Evolutionary conservation across 495 filamentous ascomycete species (phyloP), one percentile per base, ranked within the genome.

Genomic region (Tuber aestivum): DNA sequence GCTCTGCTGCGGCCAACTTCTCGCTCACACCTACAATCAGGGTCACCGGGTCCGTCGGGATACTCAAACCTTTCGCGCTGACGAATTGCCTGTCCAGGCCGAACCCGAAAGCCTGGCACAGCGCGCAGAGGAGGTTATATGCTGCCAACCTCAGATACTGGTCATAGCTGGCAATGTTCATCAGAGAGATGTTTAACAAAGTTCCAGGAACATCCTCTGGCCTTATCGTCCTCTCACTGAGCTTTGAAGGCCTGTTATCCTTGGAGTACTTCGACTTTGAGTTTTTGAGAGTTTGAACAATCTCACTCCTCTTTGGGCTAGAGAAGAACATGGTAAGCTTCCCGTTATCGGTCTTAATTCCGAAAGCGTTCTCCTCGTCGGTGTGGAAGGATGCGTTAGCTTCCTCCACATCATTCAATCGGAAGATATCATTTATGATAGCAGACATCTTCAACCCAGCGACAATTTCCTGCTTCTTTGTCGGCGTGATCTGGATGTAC

Each of bases 181-280:
- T 90, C 21, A 91, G 81, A 16, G 89, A 89, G 23, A 91, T 86
- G 77, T 91, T 91, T 35, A 91, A 81, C 41, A 91, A 83, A 35
- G 89, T 91, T 21, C 89, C 90, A 5, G 90, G 90, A 7, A 91
- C 90, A 83, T 91, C 90, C 82, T 91, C 89, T 41, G 90, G 90
- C 35, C 88, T 85, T 70, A 91, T 89, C 27, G 90, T 85, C 48
- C 90, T 84, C 75, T 91, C 90, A 76, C 86, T 87, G 37, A 87
- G 83, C 81, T 89, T 90, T 48, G 85, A 82, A 16, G 87, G 84
- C 74, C 87, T 85, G 27, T 86, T 86, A 74, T 91, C 89, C 80
- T 90, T 90, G 37, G 87, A 86, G 73, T 89, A 86, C 75, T 90
- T 90, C 12, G 85, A 84, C 79, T 91, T 91, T 41, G 88, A 88